Conservation (phyloP, 805 yeast genomes). For the Wickerhamiella spandovensis region DNA sequence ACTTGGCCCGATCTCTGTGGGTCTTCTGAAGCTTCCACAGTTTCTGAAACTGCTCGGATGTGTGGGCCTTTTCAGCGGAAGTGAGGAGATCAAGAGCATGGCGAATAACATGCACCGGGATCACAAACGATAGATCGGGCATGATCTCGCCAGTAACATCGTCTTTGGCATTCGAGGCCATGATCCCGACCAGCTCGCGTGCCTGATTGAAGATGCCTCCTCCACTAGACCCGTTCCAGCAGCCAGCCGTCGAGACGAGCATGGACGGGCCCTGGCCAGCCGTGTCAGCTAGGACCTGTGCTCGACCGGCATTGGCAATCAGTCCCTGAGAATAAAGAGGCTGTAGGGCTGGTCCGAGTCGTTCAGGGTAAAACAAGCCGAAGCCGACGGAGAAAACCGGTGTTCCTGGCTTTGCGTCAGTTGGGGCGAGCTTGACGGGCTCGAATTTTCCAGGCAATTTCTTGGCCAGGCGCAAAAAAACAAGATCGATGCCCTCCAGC, state of each 20-base stretch:
- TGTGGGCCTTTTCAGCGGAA: background rate
- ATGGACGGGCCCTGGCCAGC: conserved; percentile 13
- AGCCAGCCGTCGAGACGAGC: conserved; percentile 23
- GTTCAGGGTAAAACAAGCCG: conserved; percentile 23
- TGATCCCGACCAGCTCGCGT: conserved; percentile 23
- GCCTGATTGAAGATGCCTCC: conserved; percentile 21
- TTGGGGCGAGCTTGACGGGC: conserved; percentile 14
- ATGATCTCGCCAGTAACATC: conserved; percentile 22
- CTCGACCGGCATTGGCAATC: conserved; percentile 5
- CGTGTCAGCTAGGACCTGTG: conserved; percentile 3
- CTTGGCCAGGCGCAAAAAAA: conserved; percentile 14
- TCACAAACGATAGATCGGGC: conserved; percentile 26
- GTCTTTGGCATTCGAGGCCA: conserved; percentile 27
- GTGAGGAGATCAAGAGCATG: conserved; percentile 10
- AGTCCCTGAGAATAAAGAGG: conserved; percentile 24
- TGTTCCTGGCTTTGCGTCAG: conserved; percentile 12
- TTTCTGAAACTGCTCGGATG: conserved; percentile 6
- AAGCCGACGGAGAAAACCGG: conserved; percentile 23
- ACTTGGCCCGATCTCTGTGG: conserved; percentile 5
- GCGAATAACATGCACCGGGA: conserved; percentile 19
- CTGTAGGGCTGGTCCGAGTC: conserved; percentile 10
- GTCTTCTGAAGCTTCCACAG: conserved; percentile 14
- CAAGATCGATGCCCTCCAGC: conserved; percentile 22
- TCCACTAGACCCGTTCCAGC: conserved; percentile 30
- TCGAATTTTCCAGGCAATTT: conserved; percentile 5